Conservation (phyloP, 768 basidiomycete genomes). For the Lactarius indigo region DNA sequence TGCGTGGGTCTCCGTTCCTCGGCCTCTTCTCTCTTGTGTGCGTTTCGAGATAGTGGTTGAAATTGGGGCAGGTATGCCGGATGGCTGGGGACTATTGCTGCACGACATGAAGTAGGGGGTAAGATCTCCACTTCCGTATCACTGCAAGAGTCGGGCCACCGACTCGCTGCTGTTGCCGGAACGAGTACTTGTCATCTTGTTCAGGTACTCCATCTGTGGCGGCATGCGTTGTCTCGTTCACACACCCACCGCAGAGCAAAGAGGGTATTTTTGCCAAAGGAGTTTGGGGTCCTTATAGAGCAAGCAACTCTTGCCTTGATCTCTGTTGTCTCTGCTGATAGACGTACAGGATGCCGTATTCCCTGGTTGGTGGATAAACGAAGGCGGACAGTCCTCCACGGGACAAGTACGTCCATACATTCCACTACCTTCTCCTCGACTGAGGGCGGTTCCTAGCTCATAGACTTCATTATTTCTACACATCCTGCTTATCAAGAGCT, state of each 20-base stretch:
- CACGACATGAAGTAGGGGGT: constrained; percentile 54
- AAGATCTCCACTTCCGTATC: constrained; percentile 51
- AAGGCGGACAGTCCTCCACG: constrained; percentile 97
- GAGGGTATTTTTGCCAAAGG: constrained; percentile 85
- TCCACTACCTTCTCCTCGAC: background rate
- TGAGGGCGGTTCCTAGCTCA: constrained; percentile 50
- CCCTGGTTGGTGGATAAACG: constrained; percentile 99
- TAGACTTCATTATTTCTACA: constrained; percentile 92
- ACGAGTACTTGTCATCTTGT: constrained; percentile 96
- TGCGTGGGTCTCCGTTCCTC: constrained; percentile 52
- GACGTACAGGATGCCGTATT: constrained; percentile 73
- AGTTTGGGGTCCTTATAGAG: constrained; percentile 90
- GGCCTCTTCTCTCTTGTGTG: background rate
- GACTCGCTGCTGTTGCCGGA: constrained; percentile 91
- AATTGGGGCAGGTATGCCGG: constrained; percentile 69
- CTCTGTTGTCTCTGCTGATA: constrained; percentile 13
- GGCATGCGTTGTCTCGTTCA: background rate
- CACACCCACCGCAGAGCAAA: constrained; percentile 52
- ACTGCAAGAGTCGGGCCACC: constrained; percentile 71
- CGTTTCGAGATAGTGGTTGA: constrained; percentile 10
- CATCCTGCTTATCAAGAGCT: constrained; percentile 82
- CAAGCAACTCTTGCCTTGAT: constrained; percentile 28
- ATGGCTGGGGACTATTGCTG: constrained; percentile 95
- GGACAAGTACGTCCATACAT: constrained; percentile 58
- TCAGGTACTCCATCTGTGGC: constrained; percentile 47